Conservation (phyloP, 257 asterid genomes). For the Gardenia jasminoides region DNA sequence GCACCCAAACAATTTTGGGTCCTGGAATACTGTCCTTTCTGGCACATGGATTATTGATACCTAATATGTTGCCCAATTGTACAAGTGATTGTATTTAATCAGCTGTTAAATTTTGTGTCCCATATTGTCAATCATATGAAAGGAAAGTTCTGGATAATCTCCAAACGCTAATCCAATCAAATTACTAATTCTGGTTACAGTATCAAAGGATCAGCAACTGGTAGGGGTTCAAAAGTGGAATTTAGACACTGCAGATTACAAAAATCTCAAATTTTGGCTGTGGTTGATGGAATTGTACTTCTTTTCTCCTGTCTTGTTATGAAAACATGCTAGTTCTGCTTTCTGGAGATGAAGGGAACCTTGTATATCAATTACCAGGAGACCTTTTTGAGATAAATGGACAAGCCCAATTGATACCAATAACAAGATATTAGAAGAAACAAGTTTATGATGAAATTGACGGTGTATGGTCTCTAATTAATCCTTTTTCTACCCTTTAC, state of each 20-base stretch:
- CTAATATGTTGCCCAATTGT: not conserved
- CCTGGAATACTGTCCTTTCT: too few relatives aligned
- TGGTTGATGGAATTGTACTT: not conserved
- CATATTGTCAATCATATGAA: not conserved
- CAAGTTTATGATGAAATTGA: not conserved
- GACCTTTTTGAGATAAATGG: not conserved
- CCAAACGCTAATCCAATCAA: not conserved
- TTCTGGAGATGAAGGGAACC: not conserved
- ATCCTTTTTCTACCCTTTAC: conserved; percentile 6
- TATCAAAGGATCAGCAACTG: not conserved
- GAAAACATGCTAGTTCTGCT: not conserved
- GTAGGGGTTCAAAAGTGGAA: not conserved
- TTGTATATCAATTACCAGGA: not conserved
- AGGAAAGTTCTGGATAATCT: not conserved
- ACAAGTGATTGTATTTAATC: too few relatives aligned
- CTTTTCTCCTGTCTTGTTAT: not conserved
- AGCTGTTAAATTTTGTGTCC: too few relatives aligned
- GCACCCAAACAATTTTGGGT: not conserved
- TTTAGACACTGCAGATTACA: not conserved
- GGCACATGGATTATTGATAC: not conserved
- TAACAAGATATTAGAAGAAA: not conserved
- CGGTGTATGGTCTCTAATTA: not conserved
- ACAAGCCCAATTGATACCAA: not conserved
- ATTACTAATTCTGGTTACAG: not conserved
- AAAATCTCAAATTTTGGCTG: not conserved